Base-by-base conservation (phyloP, 768 basidiomycete species). In the Pulveroboletus ravenelii region DNA sequence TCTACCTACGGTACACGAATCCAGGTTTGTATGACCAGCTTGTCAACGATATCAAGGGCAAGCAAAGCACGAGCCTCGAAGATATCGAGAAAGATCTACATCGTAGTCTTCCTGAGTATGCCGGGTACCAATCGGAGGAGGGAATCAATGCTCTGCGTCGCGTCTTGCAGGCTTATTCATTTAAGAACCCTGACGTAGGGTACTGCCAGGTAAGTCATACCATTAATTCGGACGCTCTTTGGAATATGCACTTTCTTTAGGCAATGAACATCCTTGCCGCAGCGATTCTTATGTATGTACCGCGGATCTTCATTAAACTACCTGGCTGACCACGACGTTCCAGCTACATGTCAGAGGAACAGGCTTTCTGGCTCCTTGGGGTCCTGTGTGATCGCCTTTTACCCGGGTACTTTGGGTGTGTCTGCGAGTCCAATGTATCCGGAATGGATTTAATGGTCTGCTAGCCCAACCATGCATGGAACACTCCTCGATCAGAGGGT, bases 1-100 rank as follows among this genome's bases (percentile, higher is more conserved):
- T 97, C 47, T 95, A 84, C 68, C 81, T 96, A 15, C 91, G 96
- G 12, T 93, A 86, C 62, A 75, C 82, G 40, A 86, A 93, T 55
- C 93, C 90, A 1, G 90, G 93, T 9, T 78, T 79, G 47, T 99
- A 96, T 65, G 76, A 81, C 12, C 74, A 75, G 8, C 75, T 98
- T 14, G 70, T 97, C 5, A 77, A 81, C 47, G 82, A 90, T 46
- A 84, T 93, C 66, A 75, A 77, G 52, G 93, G 91, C 7, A 79
- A 82, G 51, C 85, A 81, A 18, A 92, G 78, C 44, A 88, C 88
- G 9, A 92, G 92, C 57, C 95, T 94, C 1, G 96, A 99, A 63
- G 96, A 99, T 65, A 99, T 99, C 38, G 96, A 98, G 74, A 99
- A 99, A 68, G 96, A 99, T 67, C 70, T 99, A 25, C 94, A 96